A percentile compares a stretch with the other conserved stretches of the same genome.
Conservation (phyloP, 495 filamentous ascomycete genomes). For the Xylaria nigripes region DNA sequence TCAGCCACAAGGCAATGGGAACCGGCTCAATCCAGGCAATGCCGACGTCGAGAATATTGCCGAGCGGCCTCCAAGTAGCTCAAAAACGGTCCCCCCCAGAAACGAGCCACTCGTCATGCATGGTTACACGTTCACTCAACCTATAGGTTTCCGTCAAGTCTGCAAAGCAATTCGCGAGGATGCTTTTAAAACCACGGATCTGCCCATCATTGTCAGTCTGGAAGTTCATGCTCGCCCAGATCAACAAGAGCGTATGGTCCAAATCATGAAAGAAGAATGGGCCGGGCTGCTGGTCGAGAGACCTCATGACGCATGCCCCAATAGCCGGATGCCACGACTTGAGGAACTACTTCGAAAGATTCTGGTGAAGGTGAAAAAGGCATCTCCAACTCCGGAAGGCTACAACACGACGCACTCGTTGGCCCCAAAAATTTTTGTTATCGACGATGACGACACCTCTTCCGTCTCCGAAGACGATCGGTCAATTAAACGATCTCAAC, state of each 20-base stretch:
- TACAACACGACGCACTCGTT: slow-evolving; percentile 16
- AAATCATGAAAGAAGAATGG: slow-evolving; percentile 88
- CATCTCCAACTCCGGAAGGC: slow-evolving; percentile 32
- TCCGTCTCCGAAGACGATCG: slow-evolving; percentile 27
- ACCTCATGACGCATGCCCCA: slow-evolving; percentile 34
- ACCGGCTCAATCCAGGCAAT: slow-evolving; percentile 5
- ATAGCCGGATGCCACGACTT: slow-evolving; percentile 58
- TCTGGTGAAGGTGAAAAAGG: slow-evolving; percentile 80
- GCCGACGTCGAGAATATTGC: slow-evolving; percentile 3
- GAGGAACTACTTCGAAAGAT: slow-evolving; percentile 71
- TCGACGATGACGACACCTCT: slow-evolving; percentile 23
- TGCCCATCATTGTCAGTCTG: slow-evolving; percentile 82
- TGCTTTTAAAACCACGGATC: slow-evolving; percentile 61
- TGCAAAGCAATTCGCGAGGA: slow-evolving; percentile 71
- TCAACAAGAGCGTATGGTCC: slow-evolving; percentile 84
- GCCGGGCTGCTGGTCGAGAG: slow-evolving; percentile 60
- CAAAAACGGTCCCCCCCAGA: slow-evolving; percentile 25
- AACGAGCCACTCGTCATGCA: slow-evolving; percentile 68
- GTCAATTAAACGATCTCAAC: slow-evolving; percentile 37
- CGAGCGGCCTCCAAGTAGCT: slow-evolving; percentile 16
- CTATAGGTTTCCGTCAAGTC: slow-evolving; percentile 77
- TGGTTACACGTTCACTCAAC: slow-evolving; percentile 79
- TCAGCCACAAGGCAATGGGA: slow-evolving; percentile 10
- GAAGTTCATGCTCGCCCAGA: slow-evolving; percentile 76
- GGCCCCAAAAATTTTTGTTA: slow-evolving; percentile 16